These are phyloP conservation scores for Incumbomyces lentus DNA, from an alignment of 2,329 filamentous ascomycete genomes.

Conservation along the genomic window DNA sequence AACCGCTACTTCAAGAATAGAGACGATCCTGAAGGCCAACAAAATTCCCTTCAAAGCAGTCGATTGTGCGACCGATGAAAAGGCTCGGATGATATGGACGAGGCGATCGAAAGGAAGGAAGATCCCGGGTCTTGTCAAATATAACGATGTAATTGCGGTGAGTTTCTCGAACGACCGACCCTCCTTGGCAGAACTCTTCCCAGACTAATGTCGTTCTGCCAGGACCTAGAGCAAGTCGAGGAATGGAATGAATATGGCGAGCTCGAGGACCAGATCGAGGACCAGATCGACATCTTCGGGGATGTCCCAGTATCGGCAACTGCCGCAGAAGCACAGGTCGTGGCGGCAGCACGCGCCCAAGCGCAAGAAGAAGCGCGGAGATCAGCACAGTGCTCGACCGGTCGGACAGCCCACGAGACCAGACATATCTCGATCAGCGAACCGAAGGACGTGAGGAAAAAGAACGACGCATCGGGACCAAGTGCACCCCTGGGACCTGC, in stretches of 20 bases:
- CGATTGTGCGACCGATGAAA: conserved; percentile 82
- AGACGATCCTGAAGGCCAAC: conserved; percentile 93
- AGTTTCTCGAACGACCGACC: conserved; percentile 34
- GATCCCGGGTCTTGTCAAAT: conserved; percentile 79
- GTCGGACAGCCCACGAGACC: conserved; percentile 22
- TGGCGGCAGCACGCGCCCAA: not conserved
- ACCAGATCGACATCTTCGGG: conserved; percentile 27
- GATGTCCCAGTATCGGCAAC: conserved; percentile 14
- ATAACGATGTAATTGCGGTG: conserved; percentile 76
- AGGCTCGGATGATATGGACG: conserved; percentile 80
- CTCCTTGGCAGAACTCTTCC: not conserved
- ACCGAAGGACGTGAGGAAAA: conserved; percentile 12
- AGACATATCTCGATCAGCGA: conserved; percentile 17
- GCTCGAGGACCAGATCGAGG: conserved; percentile 69
- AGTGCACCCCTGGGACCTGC: conserved; percentile 15
- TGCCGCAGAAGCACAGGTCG: conserved; percentile 20
- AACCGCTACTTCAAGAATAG: conserved; percentile 86
- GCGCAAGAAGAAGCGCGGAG: not conserved
- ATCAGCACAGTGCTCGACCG: conserved; percentile 24
- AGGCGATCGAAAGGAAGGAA: conserved; percentile 77
- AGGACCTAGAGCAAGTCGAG: conserved; percentile 91
- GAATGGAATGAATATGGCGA: conserved; percentile 99
- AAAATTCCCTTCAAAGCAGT: conserved; percentile 86
- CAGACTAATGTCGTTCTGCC: not conserved
- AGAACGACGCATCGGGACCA: conserved; percentile 1